Base-by-base conservation (phyloP, 257 asterid genomes). In the Solanum lycopersicoides region DNA sequence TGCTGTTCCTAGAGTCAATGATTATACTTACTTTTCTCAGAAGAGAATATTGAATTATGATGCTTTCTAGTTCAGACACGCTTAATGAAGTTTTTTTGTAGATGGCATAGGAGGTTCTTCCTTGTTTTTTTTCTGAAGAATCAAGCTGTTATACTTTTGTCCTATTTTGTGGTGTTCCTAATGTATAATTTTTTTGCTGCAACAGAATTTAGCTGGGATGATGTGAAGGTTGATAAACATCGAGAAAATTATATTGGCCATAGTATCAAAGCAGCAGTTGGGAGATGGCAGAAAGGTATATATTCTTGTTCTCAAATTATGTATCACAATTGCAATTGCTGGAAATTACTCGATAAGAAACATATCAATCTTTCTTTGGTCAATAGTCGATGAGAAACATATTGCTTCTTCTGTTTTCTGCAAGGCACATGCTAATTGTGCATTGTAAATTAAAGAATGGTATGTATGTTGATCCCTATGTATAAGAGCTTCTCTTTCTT, bases 201-300 rank as follows among this genome's bases (percentile, higher is more conserved):
- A 93, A 93, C 99, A 97, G 99, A 97, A 88, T 97, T 97, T 89
- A 93, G 69, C 90, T 97, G 99, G 99, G 99, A 97, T 79, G 99
- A 97, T 37, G 99, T 97, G 89, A 97, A 97, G 91, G 98, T 88
- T 86, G 99, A 96, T 91, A 96, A 97, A 85, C 98, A 97, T 91
- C 91, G 99, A 79, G 99, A 97, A 89, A 97, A 97, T 84, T 97
- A 95, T 91, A 65, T 97, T 13, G 99, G 99, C 82, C 99, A 97
- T 91, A 97, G 99, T 89, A 32, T 96, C 91, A 97, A 95, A 92
- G 99, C 99, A 72, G 94, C 99, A 56, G 98, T 97, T 88, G 99
- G 99, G 89, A 94, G 99, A 97, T 97, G 98, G 99, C 99, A 97
- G 93, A 96, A 97, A 95, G 99, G 99, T 97, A 92, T 50, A 12